phyloP scores from a whole-genome alignment of 805 yeast genomes.

The Candida sanyiensis region DNA sequence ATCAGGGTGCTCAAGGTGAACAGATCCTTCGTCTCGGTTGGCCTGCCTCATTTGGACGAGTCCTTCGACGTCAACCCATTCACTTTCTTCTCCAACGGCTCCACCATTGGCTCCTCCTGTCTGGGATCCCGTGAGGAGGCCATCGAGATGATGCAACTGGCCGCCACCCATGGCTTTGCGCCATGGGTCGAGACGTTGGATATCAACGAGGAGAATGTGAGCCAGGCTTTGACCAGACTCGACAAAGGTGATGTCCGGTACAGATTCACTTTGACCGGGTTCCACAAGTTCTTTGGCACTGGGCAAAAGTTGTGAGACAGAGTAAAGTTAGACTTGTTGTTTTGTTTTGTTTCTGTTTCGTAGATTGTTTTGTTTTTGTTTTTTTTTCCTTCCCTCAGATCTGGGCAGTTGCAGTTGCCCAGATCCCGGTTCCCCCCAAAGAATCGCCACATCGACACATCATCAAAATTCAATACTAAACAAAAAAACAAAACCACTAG shows the following conservation, averaged over 20 bases:
- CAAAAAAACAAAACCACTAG: too few species aligned
- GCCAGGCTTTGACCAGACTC: slow-evolving; percentile 49
- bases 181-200: slow-evolving; percentile 62
- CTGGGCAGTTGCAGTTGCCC: too few species aligned
- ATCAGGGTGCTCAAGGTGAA: slow-evolving; percentile 48
- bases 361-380: too few species aligned
- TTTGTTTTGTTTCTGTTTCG: too few species aligned
- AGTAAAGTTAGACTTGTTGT: too few species aligned
- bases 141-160: slow-evolving; percentile 57
- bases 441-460: not conserved
- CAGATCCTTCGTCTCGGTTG: slow-evolving; percentile 58
- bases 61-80: slow-evolving; percentile 40
- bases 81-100: slow-evolving; percentile 44
- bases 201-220: slow-evolving; percentile 46
- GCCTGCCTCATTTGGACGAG: slow-evolving; percentile 51
- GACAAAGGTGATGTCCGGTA: slow-evolving; percentile 53
- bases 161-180: slow-evolving; percentile 49
- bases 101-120: slow-evolving; percentile 51
- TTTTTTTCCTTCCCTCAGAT: too few species aligned
- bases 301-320: too few species aligned
- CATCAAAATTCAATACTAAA: too few species aligned
- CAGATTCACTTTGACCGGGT: slow-evolving; percentile 57
- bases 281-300: slow-evolving; percentile 34
- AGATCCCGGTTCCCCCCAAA: too few species aligned
- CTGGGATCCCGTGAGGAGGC: slow-evolving; percentile 63